Percentiles rank a stretch among this genome's conserved stretches.
phyloP scores from a whole-genome alignment of 129 eudicot genomes.

The Rutidosis leptorrhynchoides region DNA sequence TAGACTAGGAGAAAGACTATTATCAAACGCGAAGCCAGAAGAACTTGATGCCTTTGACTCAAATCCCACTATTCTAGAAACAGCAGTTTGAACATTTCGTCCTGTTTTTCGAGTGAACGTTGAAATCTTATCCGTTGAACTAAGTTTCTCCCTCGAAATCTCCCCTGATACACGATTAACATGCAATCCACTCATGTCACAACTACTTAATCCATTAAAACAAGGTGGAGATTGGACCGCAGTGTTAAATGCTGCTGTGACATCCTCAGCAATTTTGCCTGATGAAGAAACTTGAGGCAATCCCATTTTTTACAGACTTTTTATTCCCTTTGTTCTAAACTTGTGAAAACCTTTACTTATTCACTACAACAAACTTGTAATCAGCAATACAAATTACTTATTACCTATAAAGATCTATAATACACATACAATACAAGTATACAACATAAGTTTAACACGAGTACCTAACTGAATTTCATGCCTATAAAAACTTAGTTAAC shows the following conservation, averaged over 20 bases:
- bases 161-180: constrained; percentile 41
- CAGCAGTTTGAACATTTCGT: constrained; percentile 49
- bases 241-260: constrained; percentile 58
- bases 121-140: constrained; percentile 39
- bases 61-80: constrained; percentile 88
- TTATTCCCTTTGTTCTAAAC: constrained; percentile 11
- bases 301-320: constrained; percentile 52
- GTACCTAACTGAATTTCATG: constrained; percentile 37
- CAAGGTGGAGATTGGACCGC: constrained; percentile 56
- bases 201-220: constrained; percentile 46
- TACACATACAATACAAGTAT: constrained; percentile 4
- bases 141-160: constrained; percentile 38
- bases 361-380: constrained; percentile 19
- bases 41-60: constrained; percentile 45
- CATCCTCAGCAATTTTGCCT: constrained; percentile 58
- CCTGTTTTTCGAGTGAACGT: constrained; percentile 35
- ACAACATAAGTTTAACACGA: constrained; percentile 5
- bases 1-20: constrained; percentile 21
- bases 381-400: constrained; percentile 3
- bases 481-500: constrained; percentile 15
- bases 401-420: constrained; percentile 17
- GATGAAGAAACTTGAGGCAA: constrained; percentile 72
- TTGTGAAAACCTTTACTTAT: constrained; percentile 11
- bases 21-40: constrained; percentile 32
- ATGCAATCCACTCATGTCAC: constrained; percentile 54